phyloP scores from a whole-genome alignment of 2,329 filamentous ascomycete species.

The Fusarium sp. region DNA sequence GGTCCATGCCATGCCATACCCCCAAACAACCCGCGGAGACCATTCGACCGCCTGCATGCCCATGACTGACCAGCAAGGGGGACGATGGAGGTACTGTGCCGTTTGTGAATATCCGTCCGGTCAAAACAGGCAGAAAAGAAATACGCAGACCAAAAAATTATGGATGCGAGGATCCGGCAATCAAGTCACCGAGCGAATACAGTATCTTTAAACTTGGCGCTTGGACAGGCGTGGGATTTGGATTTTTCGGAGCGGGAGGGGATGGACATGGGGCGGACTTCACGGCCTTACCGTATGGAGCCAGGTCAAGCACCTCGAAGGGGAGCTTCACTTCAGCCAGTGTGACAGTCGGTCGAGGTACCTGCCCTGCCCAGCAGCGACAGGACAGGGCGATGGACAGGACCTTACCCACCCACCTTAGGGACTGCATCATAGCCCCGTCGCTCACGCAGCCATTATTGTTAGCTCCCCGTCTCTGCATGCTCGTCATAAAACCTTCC shows the following conservation, averaged over 20 bases:
- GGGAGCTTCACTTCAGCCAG: constrained; percentile 27
- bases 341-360: neutral
- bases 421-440: constrained; percentile 47
- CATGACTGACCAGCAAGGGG: constrained; percentile 13
- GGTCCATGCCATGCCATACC: constrained; percentile 3
- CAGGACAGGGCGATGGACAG: neutral
- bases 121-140: constrained; percentile 25
- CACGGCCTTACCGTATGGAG: constrained; percentile 29
- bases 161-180: constrained; percentile 7
- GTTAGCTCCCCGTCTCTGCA: constrained; percentile 42
- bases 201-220: constrained; percentile 7
- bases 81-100: constrained; percentile 8
- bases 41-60: constrained; percentile 29
- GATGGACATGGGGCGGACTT: neutral
- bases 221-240: constrained; percentile 2
- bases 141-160: constrained; percentile 2
- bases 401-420: constrained; percentile 30
- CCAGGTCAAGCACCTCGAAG: constrained; percentile 6
- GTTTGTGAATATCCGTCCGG: constrained; percentile 11
- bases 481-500: constrained; percentile 48
- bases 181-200: constrained; percentile 11
- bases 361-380: neutral
- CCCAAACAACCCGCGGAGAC: constrained; percentile 31
- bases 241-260: neutral
- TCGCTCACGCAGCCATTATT: constrained; percentile 38